Evolutionary conservation across 495 filamentous ascomycete genomes (phyloP).

Genomic region (Lophium mytilinum): DNA sequence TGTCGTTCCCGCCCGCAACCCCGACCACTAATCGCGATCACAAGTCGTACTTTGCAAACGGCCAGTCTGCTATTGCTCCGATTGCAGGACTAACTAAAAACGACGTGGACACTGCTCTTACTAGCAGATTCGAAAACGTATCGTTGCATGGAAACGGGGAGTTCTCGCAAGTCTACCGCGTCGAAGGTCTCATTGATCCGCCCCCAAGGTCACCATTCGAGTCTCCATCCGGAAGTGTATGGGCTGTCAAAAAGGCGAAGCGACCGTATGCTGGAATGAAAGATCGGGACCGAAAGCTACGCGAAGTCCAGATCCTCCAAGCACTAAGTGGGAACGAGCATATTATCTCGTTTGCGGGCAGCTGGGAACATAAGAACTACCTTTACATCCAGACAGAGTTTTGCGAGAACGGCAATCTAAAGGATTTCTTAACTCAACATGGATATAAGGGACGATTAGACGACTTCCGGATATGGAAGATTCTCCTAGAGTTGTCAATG

Average conservation of each 20-base stretch:
- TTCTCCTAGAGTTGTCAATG: conserved; percentile 71
- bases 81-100: conserved; percentile 38
- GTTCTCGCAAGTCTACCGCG: conserved; percentile 86
- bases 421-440: conserved; percentile 67
- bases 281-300: conserved; percentile 68
- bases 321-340: conserved; percentile 68
- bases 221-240: conserved; percentile 44
- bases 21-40: conserved; percentile 65
- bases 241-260: conserved; percentile 88
- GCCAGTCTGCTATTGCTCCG: conserved; percentile 45
- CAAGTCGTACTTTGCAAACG: conserved; percentile 41
- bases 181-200: conserved; percentile 39
- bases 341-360: conserved; percentile 67
- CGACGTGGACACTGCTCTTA: conserved; percentile 63
- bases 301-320: conserved; percentile 70
- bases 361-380: conserved; percentile 73
- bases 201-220: conserved; percentile 9
- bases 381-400: conserved; percentile 97
- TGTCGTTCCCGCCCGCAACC: conserved; percentile 60
- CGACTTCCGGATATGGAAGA: conserved; percentile 98
- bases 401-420: conserved; percentile 85
- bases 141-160: conserved; percentile 77
- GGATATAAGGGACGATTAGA: conserved; percentile 80
- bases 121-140: conserved; percentile 64
- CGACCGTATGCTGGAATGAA: conserved; percentile 63